phyloP scores from a whole-genome alignment of 2,329 filamentous ascomycete species.

The Talaromyces rugulosus region DNA sequence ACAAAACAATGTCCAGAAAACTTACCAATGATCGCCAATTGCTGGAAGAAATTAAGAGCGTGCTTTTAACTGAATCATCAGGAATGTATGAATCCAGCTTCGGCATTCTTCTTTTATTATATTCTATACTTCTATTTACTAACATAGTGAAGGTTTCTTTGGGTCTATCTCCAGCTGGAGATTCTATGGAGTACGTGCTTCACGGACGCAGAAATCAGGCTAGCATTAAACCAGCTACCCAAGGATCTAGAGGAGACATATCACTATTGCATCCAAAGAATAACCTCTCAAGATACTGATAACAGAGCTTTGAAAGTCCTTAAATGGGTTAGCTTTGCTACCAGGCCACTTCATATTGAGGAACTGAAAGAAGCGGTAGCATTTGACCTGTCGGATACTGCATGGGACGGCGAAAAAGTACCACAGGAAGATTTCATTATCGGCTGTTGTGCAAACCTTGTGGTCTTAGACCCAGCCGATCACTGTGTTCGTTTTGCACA shows the following conservation, averaged over 20 bases:
- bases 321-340: conserved; percentile 20
- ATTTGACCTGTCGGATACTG: conserved; percentile 15
- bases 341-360: conserved; percentile 18
- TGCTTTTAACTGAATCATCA: conserved; percentile 5
- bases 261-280: conserved; percentile 15
- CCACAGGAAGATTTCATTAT: conserved; percentile 16
- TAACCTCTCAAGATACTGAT: conserved; percentile 2
- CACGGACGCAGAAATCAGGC: conserved; percentile 17
- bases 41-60: conserved; percentile 4
- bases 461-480: conserved; percentile 17
- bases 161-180: conserved; percentile 20
- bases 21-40: conserved; percentile 15
- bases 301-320: conserved; percentile 13
- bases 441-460: conserved; percentile 20
- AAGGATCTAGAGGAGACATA: conserved; percentile 20
- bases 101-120: not conserved
- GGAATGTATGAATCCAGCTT: conserved; percentile 4
- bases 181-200: conserved; percentile 20
- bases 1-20: conserved; percentile 15
- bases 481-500: conserved; percentile 19
- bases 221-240: conserved; percentile 14
- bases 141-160: conserved; percentile 17
- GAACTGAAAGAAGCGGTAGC: conserved; percentile 20
- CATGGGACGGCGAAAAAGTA: conserved; percentile 15
- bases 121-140: not conserved